These are phyloP conservation scores for Sarcodon aspratus DNA, from an alignment of 768 basidiomycete genomes.

Conservation along the genomic window DNA sequence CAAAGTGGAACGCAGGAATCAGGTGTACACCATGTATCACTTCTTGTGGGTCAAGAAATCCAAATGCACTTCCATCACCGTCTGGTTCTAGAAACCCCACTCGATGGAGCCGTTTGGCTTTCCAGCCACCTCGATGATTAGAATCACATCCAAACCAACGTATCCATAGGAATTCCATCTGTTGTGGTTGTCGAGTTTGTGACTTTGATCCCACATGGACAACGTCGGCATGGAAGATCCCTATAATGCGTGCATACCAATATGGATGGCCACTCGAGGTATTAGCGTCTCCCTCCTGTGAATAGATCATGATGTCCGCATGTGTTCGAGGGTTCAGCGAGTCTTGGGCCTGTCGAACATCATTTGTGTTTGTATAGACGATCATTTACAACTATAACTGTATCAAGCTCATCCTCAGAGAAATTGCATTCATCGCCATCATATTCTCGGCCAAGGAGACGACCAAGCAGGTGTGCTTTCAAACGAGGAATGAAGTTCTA, in stretches of 20 bases:
- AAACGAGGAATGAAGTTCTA: slow-evolving; percentile 10
- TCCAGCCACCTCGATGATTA: slow-evolving; percentile 10
- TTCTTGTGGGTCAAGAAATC: slow-evolving; percentile 31
- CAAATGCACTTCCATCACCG: slow-evolving; percentile 21
- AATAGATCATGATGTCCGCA: slow-evolving; percentile 11
- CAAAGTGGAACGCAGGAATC: slow-evolving; percentile 26
- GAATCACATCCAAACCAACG: background rate
- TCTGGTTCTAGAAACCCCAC: slow-evolving; percentile 27
- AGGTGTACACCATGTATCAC: slow-evolving; percentile 30
- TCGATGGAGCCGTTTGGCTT: slow-evolving; percentile 17
- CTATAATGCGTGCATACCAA: slow-evolving; percentile 18
- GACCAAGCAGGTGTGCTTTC: slow-evolving; percentile 12
- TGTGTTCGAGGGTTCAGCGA: slow-evolving; percentile 10
- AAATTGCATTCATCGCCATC: slow-evolving; percentile 7
- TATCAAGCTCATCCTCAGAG: slow-evolving; percentile 1
- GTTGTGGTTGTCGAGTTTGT: too few species aligned
- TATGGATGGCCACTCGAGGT: too few species aligned
- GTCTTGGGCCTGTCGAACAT: slow-evolving; percentile 7
- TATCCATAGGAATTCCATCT: slow-evolving; percentile 1
- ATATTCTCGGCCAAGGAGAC: slow-evolving; percentile 7
- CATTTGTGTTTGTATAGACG: slow-evolving; percentile 12
- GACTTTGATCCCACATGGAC: too few species aligned
- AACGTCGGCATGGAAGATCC: slow-evolving; percentile 18
- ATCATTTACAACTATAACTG: slow-evolving; percentile 6
- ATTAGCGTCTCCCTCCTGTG: background rate